Evolutionary conservation across 768 basidiomycete species (phyloP).

Genomic region (Xerocomellus intermedius): DNA sequence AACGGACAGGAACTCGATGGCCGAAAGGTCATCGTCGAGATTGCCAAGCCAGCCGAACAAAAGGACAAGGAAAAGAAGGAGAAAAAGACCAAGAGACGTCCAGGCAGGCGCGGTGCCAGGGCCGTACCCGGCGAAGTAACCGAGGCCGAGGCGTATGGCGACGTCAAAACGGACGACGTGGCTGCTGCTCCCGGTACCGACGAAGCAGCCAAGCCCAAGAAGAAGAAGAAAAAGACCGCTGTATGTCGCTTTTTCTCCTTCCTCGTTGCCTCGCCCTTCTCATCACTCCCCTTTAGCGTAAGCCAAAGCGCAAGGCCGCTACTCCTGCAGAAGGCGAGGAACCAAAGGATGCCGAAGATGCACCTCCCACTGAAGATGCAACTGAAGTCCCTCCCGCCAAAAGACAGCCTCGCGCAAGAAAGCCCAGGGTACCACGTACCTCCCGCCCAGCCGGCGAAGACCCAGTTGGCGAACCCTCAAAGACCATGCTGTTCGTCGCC

Average conservation of each 20-base stretch:
- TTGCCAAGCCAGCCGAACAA: constrained; percentile 88
- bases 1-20: constrained; percentile 89
- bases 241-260: constrained; percentile 36
- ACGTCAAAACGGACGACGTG: constrained; percentile 57
- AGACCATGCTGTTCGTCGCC: constrained; percentile 91
- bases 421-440: constrained; percentile 54
- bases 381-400: constrained; percentile 35
- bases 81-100: constrained; percentile 74
- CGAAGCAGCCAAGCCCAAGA: constrained; percentile 67
- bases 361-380: constrained; percentile 37
- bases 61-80: constrained; percentile 80
- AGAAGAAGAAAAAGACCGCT: constrained; percentile 72
- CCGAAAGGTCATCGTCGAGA: constrained; percentile 85
- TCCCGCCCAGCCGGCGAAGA: constrained; percentile 77
- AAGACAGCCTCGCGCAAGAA: constrained; percentile 53
- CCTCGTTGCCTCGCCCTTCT: neutral
- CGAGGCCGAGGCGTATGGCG: constrained; percentile 86
- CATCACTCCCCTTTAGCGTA: constrained; percentile 46
- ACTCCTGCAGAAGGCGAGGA: constrained; percentile 34
- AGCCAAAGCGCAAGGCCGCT: constrained; percentile 42
- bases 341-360: constrained; percentile 28
- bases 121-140: constrained; percentile 87
- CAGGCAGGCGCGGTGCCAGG: constrained; percentile 83
- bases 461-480: constrained; percentile 84
- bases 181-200: constrained; percentile 48